Conservation (phyloP, 2,329 filamentous ascomycete genomes). For the Xylariaceae sp. region DNA sequence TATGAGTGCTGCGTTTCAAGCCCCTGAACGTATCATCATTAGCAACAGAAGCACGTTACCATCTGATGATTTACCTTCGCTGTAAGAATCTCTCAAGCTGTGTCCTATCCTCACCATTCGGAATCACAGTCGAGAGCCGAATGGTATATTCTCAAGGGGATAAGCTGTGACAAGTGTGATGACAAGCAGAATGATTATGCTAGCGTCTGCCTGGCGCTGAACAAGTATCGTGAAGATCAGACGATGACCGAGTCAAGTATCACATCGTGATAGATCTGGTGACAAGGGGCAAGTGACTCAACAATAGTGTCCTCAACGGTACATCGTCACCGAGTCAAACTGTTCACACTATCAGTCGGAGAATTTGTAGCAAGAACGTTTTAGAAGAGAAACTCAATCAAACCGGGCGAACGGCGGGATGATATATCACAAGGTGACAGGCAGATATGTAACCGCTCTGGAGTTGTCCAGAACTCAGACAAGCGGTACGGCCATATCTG, state of each 20-base stretch:
- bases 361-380: too few relatives aligned
- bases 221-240: too few relatives aligned
- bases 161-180: not conserved
- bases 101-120: too few relatives aligned
- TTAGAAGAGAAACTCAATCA: too few relatives aligned
- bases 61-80: too few relatives aligned
- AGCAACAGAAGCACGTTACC: too few relatives aligned
- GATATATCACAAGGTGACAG: too few relatives aligned
- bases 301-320: not conserved
- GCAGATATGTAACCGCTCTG: too few relatives aligned
- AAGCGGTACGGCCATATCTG: not conserved
- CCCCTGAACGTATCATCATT: too few relatives aligned
- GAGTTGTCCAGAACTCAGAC: not conserved
- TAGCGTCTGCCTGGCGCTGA: not conserved
- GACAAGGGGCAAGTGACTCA: not conserved
- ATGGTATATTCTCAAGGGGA: not conserved
- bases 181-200: not conserved
- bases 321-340: not conserved
- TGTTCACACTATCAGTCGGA: not conserved
- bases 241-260: not conserved
- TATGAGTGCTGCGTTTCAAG: too few relatives aligned
- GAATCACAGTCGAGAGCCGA: not conserved
- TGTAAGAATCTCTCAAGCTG: too few relatives aligned
- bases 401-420: too few relatives aligned
- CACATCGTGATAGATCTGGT: not conserved